Base-by-base conservation (phyloP, 176 grass and related monocot genomes). In the Musa itinerans region DNA sequence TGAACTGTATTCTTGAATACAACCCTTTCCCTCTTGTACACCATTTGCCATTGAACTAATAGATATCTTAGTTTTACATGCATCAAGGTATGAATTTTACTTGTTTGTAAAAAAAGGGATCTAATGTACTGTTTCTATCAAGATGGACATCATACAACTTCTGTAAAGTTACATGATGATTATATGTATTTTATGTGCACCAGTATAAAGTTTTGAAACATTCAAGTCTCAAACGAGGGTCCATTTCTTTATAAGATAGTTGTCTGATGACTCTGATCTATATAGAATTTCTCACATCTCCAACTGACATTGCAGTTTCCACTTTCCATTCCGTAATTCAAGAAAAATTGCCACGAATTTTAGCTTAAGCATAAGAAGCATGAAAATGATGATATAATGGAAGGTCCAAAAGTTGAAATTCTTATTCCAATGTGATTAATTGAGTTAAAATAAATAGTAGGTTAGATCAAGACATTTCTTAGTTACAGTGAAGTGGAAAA, bases 381-480 rank as follows among this genome's bases (percentile, higher is more conserved):
- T 13, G 63, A 13, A 10, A 23, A 24, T 26, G 21, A 65, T 65
- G 23, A 26, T 25, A 26, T 25, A 12, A 12, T 13, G 63, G 13
- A 11, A 26, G 11, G 13, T 12, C 12, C 22, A 23, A 12, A 25
- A 27, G 63, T 27, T 10, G 1, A 65, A 20, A 27, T 65, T 65
- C 9, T 27, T n/a, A 17, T 62, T 17, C 22, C 58, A 62, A 20
- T 54, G 58, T 8, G 15, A 24, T 65, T 23, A 64, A 64, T 25
- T 65, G 17, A 61, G 63, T 65, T 65, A 65, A 26, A 23, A 65
- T 25, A 65, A 65, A 65, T 65, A 65, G 10, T 26, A 65, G 63
- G 63, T 65, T 20, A 65, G 14, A 10, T 12, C 23, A 65, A 9
- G 9, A 22, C 3, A 21, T 20, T 7, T 26, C 8, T 65, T 11